Conservation (phyloP, 768 basidiomycete genomes). For the Mycena capillaripes region DNA sequence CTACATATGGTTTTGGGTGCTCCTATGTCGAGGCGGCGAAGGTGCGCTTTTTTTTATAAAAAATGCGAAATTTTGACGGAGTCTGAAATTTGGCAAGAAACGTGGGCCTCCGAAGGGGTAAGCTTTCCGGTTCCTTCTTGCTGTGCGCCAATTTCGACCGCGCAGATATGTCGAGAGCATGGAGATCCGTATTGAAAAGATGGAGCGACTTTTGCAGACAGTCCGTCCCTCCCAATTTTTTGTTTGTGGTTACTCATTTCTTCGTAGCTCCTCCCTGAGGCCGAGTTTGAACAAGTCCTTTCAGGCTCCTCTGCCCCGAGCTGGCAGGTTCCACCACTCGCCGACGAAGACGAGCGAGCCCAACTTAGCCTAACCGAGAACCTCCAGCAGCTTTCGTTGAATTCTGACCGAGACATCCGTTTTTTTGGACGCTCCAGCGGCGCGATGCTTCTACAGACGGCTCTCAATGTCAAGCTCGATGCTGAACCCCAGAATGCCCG, state of each 20-base stretch:
- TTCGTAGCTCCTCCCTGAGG: constrained; percentile 64
- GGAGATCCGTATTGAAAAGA: constrained; percentile 73
- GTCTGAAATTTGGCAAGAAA: constrained; percentile 47
- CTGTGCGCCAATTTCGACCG: constrained; percentile 44
- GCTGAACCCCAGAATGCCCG: constrained; percentile 48
- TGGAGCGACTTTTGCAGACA: constrained; percentile 71
- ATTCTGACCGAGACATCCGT: constrained; percentile 51
- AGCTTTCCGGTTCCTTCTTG: constrained; percentile 32
- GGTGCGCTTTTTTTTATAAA: constrained; percentile 56
- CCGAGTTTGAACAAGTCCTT: constrained; percentile 73
- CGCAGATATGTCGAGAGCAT: constrained; percentile 72
- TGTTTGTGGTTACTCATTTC: background rate
- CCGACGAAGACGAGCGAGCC: constrained; percentile 47
- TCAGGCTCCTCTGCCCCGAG: constrained; percentile 53
- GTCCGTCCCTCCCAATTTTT: constrained; percentile 45
- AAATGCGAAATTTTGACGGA: background rate
- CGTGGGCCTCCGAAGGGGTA: constrained; percentile 77
- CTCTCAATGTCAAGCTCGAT: constrained; percentile 65
- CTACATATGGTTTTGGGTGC: constrained; percentile 70
- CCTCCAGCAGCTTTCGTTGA: constrained; percentile 52
- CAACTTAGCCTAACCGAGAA: constrained; percentile 47
- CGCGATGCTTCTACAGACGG: constrained; percentile 65
- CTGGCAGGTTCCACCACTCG: constrained; percentile 48
- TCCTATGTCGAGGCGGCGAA: constrained; percentile 79
- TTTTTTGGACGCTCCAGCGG: constrained; percentile 70